Percentiles rank a stretch among this genome's conserved stretches.
Evolutionary conservation across 176 grass and related monocot species (phyloP).

Genomic region (Luzula sylvatica): DNA sequence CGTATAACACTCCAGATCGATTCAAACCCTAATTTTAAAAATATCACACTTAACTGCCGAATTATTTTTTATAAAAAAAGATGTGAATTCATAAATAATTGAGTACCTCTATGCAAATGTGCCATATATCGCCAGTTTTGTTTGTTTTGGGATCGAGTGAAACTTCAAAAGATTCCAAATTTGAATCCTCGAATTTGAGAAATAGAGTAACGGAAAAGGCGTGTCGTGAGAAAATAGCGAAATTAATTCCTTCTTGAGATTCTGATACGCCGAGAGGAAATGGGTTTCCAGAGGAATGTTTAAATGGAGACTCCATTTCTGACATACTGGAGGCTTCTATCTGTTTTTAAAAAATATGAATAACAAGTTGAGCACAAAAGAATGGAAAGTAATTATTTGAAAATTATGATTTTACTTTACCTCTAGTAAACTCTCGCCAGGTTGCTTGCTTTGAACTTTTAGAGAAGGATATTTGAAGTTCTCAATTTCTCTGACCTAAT

Average conservation of each 20-base stretch:
- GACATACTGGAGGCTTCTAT: constrained; percentile 26
- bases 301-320: constrained; percentile 19
- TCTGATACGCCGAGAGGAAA: constrained; percentile 70
- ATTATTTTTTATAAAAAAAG: background rate
- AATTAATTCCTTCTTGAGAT: constrained; percentile 51
- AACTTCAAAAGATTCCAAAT: constrained; percentile 38
- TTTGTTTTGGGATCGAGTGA: constrained; percentile 50
- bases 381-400: background rate
- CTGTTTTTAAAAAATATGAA: constrained; percentile 29
- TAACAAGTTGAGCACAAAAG: constrained; percentile 16
- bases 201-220: constrained; percentile 77
- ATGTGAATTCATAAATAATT: background rate
- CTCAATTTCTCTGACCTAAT: constrained; percentile 32
- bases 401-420: constrained; percentile 23
- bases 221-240: constrained; percentile 81
- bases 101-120: constrained; percentile 63
- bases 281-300: constrained; percentile 60
- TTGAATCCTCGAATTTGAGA: constrained; percentile 36
- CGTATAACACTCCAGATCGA: constrained; percentile 63
- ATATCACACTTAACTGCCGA: too few relatives aligned
- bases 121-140: constrained; percentile 93
- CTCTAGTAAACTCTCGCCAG: constrained; percentile 36
- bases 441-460: constrained; percentile 28
- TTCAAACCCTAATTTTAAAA: constrained; percentile 62
- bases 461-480: constrained; percentile 4